Conservation (phyloP, 2,329 filamentous ascomycete genomes). For the Pseudopithomyces chartarum region DNA sequence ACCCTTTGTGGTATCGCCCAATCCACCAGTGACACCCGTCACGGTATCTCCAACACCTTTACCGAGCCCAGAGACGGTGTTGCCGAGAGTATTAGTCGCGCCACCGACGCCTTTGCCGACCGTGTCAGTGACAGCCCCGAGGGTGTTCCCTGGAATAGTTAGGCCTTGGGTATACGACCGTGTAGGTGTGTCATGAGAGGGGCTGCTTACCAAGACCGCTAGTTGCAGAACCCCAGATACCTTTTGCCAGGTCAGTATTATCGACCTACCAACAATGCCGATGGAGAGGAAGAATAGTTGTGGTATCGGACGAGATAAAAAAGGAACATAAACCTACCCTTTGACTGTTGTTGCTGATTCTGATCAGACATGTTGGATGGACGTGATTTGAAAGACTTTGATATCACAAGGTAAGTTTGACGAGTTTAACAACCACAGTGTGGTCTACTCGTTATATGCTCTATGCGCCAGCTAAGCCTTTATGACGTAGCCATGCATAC, state of each 20-base stretch:
- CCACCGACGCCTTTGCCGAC: constrained; percentile 40
- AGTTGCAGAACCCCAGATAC: constrained; percentile 40
- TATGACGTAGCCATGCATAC: neutral
- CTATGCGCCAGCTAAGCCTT: neutral
- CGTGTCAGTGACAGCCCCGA: constrained; percentile 40
- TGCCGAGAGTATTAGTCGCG: constrained; percentile 36
- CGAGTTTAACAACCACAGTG: neutral
- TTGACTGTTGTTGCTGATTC: constrained; percentile 26
- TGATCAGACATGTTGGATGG: constrained; percentile 29
- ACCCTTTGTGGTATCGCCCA: constrained; percentile 44
- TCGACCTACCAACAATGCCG: neutral
- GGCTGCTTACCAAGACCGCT: constrained; percentile 33
- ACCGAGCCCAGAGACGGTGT: constrained; percentile 36
- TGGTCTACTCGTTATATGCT: neutral
- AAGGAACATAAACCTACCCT: constrained; percentile 20
- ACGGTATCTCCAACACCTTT: constrained; percentile 45
- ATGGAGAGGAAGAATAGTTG: neutral
- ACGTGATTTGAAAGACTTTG: neutral
- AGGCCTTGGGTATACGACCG: neutral
- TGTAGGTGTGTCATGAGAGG: neutral
- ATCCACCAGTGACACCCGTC: constrained; percentile 36
- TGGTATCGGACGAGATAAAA: neutral
- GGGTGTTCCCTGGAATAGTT: constrained; percentile 33
- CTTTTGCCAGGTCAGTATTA: constrained; percentile 6
- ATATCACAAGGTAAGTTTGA: neutral